These are phyloP conservation scores for Eucalyptus curtisii DNA, from an alignment of 345 rosid genomes.

Conservation along the genomic window DNA sequence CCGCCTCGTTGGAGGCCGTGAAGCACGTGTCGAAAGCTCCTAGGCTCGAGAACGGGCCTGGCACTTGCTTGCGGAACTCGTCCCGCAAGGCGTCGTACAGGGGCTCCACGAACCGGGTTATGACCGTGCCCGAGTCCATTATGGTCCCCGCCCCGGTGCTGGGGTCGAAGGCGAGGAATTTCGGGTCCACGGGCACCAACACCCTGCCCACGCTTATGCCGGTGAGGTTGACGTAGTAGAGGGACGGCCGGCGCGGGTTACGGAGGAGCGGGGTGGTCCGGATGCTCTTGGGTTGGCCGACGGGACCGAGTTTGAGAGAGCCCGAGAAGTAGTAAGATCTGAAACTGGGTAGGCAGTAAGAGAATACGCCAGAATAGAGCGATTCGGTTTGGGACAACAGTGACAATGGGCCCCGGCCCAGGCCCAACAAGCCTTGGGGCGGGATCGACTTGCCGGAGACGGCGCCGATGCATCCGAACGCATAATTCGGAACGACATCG, in stretches of 20 bases:
- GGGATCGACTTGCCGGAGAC: constrained; percentile 56
- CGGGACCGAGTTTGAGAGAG: constrained; percentile 59
- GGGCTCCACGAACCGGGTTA: constrained; percentile 64
- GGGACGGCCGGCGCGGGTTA: constrained; percentile 72
- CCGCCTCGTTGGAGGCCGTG: constrained; percentile 19
- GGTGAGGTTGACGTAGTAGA: constrained; percentile 74
- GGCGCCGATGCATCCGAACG: constrained; percentile 54
- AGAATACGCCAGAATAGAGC: constrained; percentile 65
- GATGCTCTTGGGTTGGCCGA: constrained; percentile 56
- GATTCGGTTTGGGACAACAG: constrained; percentile 49
- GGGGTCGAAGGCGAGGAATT: constrained; percentile 37
- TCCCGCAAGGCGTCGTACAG: constrained; percentile 46
- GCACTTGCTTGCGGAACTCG: constrained; percentile 68
- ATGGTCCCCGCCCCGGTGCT: constrained; percentile 70
- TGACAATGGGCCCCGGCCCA: constrained; percentile 80
- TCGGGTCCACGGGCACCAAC: constrained; percentile 27
- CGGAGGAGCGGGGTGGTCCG: constrained; percentile 53
- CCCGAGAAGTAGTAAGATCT: constrained; percentile 76
- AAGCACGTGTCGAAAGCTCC: constrained; percentile 93
- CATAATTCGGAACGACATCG: constrained; percentile 34
- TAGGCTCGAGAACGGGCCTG: constrained; percentile 52
- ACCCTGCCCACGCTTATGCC: constrained; percentile 68
- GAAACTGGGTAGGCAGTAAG: constrained; percentile 82
- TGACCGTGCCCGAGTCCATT: constrained; percentile 80
- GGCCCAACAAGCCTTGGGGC: constrained; percentile 72